phyloP scores from a whole-genome alignment of 352 stramenopile genomes.

The Globisporangium abappressorium region DNA sequence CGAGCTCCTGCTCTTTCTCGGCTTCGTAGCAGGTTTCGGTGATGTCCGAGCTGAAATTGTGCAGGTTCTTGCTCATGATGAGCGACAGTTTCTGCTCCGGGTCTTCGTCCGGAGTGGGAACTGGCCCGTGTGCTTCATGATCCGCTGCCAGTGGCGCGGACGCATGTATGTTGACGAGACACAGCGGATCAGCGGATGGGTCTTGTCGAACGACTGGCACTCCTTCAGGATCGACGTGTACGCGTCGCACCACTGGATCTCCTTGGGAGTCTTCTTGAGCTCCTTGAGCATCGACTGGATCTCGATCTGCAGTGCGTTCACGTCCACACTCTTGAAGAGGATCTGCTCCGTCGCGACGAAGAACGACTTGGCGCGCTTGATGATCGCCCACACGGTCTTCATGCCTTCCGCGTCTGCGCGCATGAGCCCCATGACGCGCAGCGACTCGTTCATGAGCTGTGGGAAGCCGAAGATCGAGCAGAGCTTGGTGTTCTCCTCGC shows the following conservation, averaged over 20 bases:
- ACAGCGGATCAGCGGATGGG: conserved; percentile 73
- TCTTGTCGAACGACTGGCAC: conserved; percentile 84
- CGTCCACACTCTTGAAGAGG: conserved; percentile 90
- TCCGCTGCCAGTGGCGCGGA: conserved; percentile 92
- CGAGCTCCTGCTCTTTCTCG: conserved; percentile 96
- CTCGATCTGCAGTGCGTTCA: conserved; percentile 94
- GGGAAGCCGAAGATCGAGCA: conserved; percentile 94
- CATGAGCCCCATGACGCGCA: conserved; percentile 89
- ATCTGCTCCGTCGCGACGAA: conserved; percentile 70
- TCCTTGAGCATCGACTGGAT: conserved; percentile 93
- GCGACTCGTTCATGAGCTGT: conserved; percentile 90
- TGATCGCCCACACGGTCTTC: conserved; percentile 78
- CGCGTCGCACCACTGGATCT: conserved; percentile 90
- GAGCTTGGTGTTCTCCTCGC: conserved; percentile 90
- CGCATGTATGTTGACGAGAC: conserved; percentile 89
- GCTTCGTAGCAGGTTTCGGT: conserved; percentile 97
- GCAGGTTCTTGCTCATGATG: conserved; percentile 91
- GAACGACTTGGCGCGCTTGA: conserved; percentile 74
- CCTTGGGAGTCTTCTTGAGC: conserved; percentile 91
- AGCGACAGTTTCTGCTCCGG: conserved; percentile 88
- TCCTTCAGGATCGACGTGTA: conserved; percentile 87
- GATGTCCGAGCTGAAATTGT: conserved; percentile 93
- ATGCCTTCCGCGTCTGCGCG: conserved; percentile 67
- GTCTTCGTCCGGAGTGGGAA: conserved; percentile 93
- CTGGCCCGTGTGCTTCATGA: conserved; percentile 87